Conservation (phyloP, 2,329 filamentous ascomycete species). For the Fusarium nurragi region DNA sequence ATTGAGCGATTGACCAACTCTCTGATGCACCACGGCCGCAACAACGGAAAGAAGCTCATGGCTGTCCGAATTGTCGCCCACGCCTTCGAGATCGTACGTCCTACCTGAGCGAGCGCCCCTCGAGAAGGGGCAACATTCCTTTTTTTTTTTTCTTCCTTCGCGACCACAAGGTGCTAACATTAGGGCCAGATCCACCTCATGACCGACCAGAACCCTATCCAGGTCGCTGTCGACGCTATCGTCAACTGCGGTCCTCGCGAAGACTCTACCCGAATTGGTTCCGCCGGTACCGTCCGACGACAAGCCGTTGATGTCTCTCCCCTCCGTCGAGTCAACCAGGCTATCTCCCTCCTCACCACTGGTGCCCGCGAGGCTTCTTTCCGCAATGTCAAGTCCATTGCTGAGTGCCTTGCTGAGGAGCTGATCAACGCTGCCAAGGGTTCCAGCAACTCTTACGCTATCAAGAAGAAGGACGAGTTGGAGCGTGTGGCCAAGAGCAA, state of each 20-base stretch:
- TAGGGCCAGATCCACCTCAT: conserved; percentile 92
- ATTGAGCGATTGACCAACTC: conserved; percentile 99
- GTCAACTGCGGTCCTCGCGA: conserved; percentile 99
- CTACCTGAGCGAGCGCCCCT: conserved; percentile 10
- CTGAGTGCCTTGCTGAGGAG: conserved; percentile 99
- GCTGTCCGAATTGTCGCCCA: conserved; percentile 99
- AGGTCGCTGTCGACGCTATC: conserved; percentile 98
- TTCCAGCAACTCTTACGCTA: conserved; percentile 99
- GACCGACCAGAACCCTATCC: conserved; percentile 99
- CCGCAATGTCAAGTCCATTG: conserved; percentile 99
- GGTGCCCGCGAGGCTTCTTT: conserved; percentile 98
- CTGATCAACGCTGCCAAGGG: conserved; percentile 99
- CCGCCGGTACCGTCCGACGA: conserved; percentile 98
- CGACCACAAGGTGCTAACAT: conserved; percentile 44
- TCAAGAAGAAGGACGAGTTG: conserved; percentile 99
- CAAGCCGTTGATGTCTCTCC: conserved; percentile 99
- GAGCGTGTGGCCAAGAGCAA: conserved; percentile 99
- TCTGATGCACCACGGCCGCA: conserved; percentile 99
- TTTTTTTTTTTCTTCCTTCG: not conserved
- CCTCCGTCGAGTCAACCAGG: conserved; percentile 99
- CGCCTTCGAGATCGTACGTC: conserved; percentile 98
- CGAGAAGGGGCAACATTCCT: not conserved
- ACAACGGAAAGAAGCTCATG: conserved; percentile 99
- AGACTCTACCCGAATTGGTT: conserved; percentile 99
- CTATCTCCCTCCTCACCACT: conserved; percentile 98